Evolutionary conservation across 495 filamentous ascomycete species (phyloP).

Genomic region (Xylaria acuta): DNA sequence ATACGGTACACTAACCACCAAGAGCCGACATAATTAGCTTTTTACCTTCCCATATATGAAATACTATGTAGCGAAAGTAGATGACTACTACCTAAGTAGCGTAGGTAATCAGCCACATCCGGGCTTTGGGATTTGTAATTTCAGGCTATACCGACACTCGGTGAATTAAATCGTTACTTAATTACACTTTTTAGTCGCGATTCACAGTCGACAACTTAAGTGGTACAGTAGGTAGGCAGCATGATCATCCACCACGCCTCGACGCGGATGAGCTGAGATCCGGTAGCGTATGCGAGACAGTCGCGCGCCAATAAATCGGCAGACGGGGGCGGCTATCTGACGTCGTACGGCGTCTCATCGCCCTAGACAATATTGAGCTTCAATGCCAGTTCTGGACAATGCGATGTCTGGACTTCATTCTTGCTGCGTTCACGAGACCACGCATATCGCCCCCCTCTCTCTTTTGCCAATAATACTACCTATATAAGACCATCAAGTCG

Average conservation of each 20-base stretch:
- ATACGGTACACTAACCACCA: neutral
- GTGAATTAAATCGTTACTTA: neutral
- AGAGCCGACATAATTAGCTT: conserved; percentile 7
- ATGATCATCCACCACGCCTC: neutral
- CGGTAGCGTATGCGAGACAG: conserved; percentile 19
- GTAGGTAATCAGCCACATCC: neutral
- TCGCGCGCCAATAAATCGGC: conserved; percentile 8
- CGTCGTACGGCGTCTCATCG: conserved; percentile 13
- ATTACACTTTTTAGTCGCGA: neutral
- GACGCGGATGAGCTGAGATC: conserved; percentile 15
- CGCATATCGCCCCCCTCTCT: neutral
- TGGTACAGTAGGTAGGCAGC: too few species aligned
- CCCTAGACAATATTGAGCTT: neutral
- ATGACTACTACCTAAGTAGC: neutral
- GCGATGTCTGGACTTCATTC: conserved; percentile 1
- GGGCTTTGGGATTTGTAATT: neutral
- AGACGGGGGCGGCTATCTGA: conserved; percentile 10
- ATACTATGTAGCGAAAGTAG: neutral
- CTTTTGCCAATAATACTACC: conserved; percentile 11
- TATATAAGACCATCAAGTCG: neutral
- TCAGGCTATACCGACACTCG: neutral
- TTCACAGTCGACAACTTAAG: neutral
- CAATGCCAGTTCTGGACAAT: conserved; percentile 16
- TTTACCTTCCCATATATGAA: neutral
- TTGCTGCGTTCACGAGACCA: neutral